Conservation (phyloP, 2,329 filamentous ascomycete species). For the Aspergillus brasiliensis region DNA sequence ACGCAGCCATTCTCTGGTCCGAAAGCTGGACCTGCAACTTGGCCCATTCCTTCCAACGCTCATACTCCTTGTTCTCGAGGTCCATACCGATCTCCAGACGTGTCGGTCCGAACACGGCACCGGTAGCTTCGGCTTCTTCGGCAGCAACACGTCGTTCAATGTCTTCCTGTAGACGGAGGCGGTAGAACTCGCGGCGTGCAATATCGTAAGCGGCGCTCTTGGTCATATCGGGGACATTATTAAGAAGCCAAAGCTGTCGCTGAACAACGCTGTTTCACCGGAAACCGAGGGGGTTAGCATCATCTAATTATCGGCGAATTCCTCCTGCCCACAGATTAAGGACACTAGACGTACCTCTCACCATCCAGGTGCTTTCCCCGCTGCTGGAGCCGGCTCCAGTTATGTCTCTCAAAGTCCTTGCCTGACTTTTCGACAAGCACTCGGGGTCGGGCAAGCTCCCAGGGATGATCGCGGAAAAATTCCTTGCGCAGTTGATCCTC, state of each 20-base stretch:
- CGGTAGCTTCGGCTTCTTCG: constrained; percentile 83
- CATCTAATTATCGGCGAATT: not conserved
- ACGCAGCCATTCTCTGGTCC: constrained; percentile 51
- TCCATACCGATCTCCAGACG: constrained; percentile 75
- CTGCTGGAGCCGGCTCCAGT: constrained; percentile 81
- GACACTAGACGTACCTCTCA: constrained; percentile 65
- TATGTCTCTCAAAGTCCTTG: constrained; percentile 71
- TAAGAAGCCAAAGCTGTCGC: constrained; percentile 83
- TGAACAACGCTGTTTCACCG: constrained; percentile 73
- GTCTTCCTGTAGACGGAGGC: constrained; percentile 77
- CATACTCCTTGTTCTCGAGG: constrained; percentile 77
- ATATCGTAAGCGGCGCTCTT: constrained; percentile 77
- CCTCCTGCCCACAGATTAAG: not conserved
- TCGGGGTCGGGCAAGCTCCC: constrained; percentile 89
- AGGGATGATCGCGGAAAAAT: constrained; percentile 94
- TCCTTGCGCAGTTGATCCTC: constrained; percentile 79
- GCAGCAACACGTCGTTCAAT: constrained; percentile 78
- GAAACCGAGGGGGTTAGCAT: constrained; percentile 17
- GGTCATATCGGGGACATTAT: constrained; percentile 60
- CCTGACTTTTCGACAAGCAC: constrained; percentile 84
- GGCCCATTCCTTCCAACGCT: constrained; percentile 85
- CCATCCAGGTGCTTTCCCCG: constrained; percentile 75
- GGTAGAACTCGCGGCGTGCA: constrained; percentile 88
- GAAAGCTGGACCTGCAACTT: constrained; percentile 52
- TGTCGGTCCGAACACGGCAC: constrained; percentile 83